phyloP scores from a whole-genome alignment of 768 basidiomycete species.

The Tricholoma saponaceum region DNA sequence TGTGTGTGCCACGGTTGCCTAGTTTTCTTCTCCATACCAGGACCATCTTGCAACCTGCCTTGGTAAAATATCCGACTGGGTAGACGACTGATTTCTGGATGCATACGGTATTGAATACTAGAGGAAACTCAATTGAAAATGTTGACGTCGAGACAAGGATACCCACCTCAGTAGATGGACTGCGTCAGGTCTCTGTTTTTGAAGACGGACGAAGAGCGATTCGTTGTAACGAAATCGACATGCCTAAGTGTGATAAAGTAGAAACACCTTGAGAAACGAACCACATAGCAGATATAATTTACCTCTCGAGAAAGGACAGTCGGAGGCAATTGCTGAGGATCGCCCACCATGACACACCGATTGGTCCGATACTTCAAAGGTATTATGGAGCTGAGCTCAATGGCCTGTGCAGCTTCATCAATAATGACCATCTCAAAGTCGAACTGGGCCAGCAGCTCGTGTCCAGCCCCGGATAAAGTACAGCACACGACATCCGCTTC shows the following conservation, averaged over 20 bases:
- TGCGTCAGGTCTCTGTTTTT: slow-evolving; percentile 72
- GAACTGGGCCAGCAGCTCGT: slow-evolving; percentile 75
- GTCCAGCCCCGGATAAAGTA: slow-evolving; percentile 91
- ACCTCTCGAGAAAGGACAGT: slow-evolving; percentile 58
- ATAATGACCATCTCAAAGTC: slow-evolving; percentile 97
- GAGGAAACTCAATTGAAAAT: slow-evolving; percentile 1
- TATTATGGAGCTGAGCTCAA: slow-evolving; percentile 92
- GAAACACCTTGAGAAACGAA: neutral
- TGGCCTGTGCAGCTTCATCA: slow-evolving; percentile 96
- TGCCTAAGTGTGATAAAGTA: slow-evolving; percentile 40
- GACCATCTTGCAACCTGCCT: slow-evolving; percentile 77
- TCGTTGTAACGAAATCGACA: slow-evolving; percentile 77
- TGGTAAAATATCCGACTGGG: slow-evolving; percentile 90
- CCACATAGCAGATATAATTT: slow-evolving; percentile 5
- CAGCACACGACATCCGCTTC: slow-evolving; percentile 93
- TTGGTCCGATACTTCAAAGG: slow-evolving; percentile 85
- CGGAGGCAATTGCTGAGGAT: slow-evolving; percentile 94
- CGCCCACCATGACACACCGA: slow-evolving; percentile 92
- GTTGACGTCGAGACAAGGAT: neutral
- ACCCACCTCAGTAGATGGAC: slow-evolving; percentile 86
- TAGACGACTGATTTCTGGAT: slow-evolving; percentile 88
- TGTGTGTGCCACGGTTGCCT: slow-evolving; percentile 81
- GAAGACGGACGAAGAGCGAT: slow-evolving; percentile 88
- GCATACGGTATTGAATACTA: slow-evolving; percentile 99
- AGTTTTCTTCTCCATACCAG: slow-evolving; percentile 82